Conservation (phyloP, 2,329 filamentous ascomycete genomes). For the Corinectria fuckeliana region DNA sequence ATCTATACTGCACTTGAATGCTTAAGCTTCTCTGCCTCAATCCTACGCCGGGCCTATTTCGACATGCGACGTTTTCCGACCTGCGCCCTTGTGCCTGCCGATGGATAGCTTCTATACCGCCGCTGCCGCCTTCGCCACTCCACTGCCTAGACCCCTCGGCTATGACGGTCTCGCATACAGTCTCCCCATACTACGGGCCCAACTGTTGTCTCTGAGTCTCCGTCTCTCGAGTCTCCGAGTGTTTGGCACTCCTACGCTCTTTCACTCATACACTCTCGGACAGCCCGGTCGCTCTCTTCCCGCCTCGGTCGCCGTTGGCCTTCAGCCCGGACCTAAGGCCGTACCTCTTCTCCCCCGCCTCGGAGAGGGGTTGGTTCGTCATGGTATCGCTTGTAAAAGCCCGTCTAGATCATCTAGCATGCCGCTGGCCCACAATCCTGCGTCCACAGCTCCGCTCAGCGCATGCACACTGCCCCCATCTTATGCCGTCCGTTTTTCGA, state of each 20-base stretch:
- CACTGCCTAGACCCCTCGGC: neutral
- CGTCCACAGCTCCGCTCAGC: conserved; percentile 7
- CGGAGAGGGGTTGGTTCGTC: neutral
- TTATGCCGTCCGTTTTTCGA: neutral
- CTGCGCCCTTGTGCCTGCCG: neutral
- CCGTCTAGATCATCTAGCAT: conserved; percentile 16
- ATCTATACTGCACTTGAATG: neutral
- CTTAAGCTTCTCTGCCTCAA: neutral
- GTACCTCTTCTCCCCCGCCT: neutral
- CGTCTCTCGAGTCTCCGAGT: neutral
- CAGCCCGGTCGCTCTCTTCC: neutral
- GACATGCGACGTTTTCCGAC: neutral
- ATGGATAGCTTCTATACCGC: neutral
- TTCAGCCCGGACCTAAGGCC: neutral
- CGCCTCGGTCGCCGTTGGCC: neutral
- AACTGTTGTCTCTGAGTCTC: too few species aligned
- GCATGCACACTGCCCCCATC: neutral
- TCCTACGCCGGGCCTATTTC: neutral
- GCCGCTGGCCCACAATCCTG: conserved; percentile 8
- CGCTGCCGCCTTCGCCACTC: neutral
- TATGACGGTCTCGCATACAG: neutral
- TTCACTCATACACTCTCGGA: neutral
- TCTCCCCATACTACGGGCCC: too few species aligned
- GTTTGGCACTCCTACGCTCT: neutral
- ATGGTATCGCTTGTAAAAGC: conserved; percentile 7